A percentile compares a stretch with the other conserved stretches of the same genome.
phyloP scores from a whole-genome alignment of 2,329 filamentous ascomycete genomes.

The Alternaria sp. region DNA sequence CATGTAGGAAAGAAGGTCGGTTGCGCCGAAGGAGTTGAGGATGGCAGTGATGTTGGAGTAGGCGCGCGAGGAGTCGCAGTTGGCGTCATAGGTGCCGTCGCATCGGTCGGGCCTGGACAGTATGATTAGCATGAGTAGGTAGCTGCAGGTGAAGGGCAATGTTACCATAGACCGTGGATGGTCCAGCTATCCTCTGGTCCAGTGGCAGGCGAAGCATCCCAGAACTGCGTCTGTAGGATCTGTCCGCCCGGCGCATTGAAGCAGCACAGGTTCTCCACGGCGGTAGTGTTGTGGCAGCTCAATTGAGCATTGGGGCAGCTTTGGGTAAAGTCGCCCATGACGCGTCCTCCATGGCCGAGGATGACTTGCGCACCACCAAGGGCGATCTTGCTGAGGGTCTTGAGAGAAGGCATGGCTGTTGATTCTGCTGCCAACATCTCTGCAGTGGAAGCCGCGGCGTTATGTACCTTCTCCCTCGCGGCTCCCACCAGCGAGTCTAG shows the following conservation, averaged over 20 bases:
- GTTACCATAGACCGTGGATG: slow-evolving; percentile 71
- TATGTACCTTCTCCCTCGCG: slow-evolving; percentile 34
- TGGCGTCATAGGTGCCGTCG: slow-evolving; percentile 71
- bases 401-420: slow-evolving; percentile 42
- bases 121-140: neutral
- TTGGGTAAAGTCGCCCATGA: slow-evolving; percentile 32
- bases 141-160: neutral
- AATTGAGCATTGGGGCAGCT: slow-evolving; percentile 53
- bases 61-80: slow-evolving; percentile 66
- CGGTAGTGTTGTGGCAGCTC: slow-evolving; percentile 69
- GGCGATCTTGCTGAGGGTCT: slow-evolving; percentile 46
- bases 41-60: slow-evolving; percentile 72
- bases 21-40: slow-evolving; percentile 60
- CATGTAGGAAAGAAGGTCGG: slow-evolving; percentile 70
- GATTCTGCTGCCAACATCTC: slow-evolving; percentile 28
- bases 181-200: slow-evolving; percentile 76
- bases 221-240: slow-evolving; percentile 77
- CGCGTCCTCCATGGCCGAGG: slow-evolving; percentile 32
- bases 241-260: slow-evolving; percentile 76
- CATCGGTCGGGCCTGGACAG: slow-evolving; percentile 59
- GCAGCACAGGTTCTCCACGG: slow-evolving; percentile 71
- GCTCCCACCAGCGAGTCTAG: slow-evolving; percentile 28
- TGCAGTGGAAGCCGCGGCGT: slow-evolving; percentile 22
- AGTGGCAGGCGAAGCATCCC: slow-evolving; percentile 70
- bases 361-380: slow-evolving; percentile 44